Conservation (phyloP, 1,284 basidiomycete species). For the Phellopilus nigrolimitatus region DNA sequence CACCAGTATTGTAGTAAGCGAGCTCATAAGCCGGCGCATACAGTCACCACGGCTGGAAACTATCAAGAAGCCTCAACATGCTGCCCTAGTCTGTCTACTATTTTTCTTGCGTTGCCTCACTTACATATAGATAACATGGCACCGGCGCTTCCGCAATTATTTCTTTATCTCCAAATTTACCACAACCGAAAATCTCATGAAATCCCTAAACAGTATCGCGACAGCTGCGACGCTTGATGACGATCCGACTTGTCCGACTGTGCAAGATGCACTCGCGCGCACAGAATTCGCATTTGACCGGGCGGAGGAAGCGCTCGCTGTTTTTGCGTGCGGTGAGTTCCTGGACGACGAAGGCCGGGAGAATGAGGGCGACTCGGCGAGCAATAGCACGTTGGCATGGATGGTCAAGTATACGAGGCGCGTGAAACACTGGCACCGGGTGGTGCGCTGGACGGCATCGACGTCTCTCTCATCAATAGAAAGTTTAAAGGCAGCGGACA, state of each 20-base stretch:
- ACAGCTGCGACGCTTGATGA: not conserved
- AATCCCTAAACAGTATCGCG: not conserved
- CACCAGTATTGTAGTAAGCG: no score
- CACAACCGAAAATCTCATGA: not conserved
- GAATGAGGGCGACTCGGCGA: slow-evolving; percentile 90
- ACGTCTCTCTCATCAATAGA: no score
- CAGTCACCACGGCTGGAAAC: no score
- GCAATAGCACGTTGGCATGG: slow-evolving; percentile 94
- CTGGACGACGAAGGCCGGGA: no score
- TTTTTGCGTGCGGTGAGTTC: slow-evolving; percentile 82
- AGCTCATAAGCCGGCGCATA: no score
- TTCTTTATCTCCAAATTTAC: not conserved
- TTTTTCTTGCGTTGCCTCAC: not conserved
- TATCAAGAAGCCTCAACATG: no score
- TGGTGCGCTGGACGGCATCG: no score
- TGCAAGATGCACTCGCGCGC: slow-evolving; percentile 1
- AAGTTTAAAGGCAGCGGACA: no score
- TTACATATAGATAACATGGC: not conserved
- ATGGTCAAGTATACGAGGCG: slow-evolving; percentile 95
- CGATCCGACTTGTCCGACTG: slow-evolving; percentile 16
- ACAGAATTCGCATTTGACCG: slow-evolving; percentile 47
- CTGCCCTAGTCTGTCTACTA: not conserved
- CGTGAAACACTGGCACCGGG: slow-evolving; percentile 26
- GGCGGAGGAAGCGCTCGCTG: slow-evolving; percentile 75
- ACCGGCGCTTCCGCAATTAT: no score